phyloP scores from a whole-genome alignment of 352 stramenopile species.

The Plasmopara halstedii region DNA sequence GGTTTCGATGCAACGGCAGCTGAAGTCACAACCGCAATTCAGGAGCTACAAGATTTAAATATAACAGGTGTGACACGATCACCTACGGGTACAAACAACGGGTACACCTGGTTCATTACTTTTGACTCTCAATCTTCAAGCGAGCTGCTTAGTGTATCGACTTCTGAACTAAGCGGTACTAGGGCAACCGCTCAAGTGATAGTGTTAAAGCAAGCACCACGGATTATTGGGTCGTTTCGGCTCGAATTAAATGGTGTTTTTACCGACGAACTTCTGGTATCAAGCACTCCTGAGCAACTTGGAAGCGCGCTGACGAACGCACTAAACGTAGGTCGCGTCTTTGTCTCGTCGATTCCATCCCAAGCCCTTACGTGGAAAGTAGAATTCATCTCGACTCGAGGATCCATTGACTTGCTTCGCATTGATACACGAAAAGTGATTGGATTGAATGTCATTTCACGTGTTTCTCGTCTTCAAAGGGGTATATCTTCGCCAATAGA shows the following conservation, averaged over 20 bases:
- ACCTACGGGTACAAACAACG: not conserved
- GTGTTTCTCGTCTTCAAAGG: not conserved
- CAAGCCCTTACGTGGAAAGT: not conserved
- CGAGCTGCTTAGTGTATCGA: not conserved
- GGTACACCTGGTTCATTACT: not conserved
- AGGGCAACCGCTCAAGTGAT: not conserved
- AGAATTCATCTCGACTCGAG: not conserved
- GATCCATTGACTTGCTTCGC: not conserved
- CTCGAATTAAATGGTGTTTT: not conserved
- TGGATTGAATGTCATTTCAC: not conserved
- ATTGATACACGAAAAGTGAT: not conserved
- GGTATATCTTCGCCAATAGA: not conserved
- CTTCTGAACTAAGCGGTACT: not conserved
- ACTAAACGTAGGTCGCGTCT: not conserved
- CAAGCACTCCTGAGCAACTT: not conserved
- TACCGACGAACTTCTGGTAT: not conserved
- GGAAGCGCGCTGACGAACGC: not conserved
- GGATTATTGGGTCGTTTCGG: not conserved
- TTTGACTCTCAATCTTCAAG: not conserved
- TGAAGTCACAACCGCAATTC: not conserved
- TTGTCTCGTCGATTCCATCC: not conserved
- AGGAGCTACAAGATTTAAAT: not conserved
- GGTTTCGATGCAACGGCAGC: conserved; percentile 22
- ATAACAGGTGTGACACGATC: not conserved
- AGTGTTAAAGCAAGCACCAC: not conserved